These are phyloP conservation scores for Paxillus ammoniavirescens DNA, from an alignment of 768 basidiomycete species.

Conservation along the genomic window DNA sequence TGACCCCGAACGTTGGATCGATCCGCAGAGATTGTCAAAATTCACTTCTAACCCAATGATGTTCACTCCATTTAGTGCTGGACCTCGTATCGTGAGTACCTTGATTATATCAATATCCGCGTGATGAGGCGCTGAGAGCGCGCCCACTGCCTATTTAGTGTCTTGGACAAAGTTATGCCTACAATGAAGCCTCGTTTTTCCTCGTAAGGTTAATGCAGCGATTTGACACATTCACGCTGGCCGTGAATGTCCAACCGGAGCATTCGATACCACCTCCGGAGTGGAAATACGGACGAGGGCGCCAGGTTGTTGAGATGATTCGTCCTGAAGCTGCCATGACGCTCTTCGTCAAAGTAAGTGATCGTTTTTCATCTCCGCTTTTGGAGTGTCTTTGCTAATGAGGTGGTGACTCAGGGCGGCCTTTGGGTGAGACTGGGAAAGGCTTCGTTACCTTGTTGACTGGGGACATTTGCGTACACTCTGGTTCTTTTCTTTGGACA, in stretches of 20 bases:
- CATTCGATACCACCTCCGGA: slow-evolving; percentile 60
- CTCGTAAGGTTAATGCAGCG: slow-evolving; percentile 65
- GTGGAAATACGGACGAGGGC: slow-evolving; percentile 45
- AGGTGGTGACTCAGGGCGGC: slow-evolving; percentile 43
- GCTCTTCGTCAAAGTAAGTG: slow-evolving; percentile 60
- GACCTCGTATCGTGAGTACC: slow-evolving; percentile 52
- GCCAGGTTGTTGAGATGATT: slow-evolving; percentile 56
- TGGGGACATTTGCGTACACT: neutral
- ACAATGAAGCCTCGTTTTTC: slow-evolving; percentile 75
- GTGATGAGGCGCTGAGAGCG: slow-evolving; percentile 11
- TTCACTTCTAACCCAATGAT: slow-evolving; percentile 63
- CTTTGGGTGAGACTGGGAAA: slow-evolving; percentile 54
- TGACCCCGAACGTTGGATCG: slow-evolving; percentile 76
- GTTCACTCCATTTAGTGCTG: slow-evolving; percentile 73
- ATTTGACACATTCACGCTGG: slow-evolving; percentile 58
- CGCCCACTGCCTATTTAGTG: slow-evolving; percentile 42
- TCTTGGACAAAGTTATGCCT: slow-evolving; percentile 71
- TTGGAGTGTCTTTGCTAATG: slow-evolving; percentile 2
- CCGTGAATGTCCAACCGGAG: slow-evolving; percentile 58
- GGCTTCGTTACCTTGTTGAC: slow-evolving; percentile 11
- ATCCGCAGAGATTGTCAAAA: slow-evolving; percentile 47
- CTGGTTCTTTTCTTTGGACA: neutral
- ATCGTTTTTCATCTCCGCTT: slow-evolving; percentile 8
- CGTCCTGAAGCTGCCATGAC: slow-evolving; percentile 66
- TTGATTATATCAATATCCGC: neutral